Percentiles rank a stretch among this genome's conserved stretches.
Conservation (phyloP, 2,329 filamentous ascomycete species). For the Exophiala sp. region DNA sequence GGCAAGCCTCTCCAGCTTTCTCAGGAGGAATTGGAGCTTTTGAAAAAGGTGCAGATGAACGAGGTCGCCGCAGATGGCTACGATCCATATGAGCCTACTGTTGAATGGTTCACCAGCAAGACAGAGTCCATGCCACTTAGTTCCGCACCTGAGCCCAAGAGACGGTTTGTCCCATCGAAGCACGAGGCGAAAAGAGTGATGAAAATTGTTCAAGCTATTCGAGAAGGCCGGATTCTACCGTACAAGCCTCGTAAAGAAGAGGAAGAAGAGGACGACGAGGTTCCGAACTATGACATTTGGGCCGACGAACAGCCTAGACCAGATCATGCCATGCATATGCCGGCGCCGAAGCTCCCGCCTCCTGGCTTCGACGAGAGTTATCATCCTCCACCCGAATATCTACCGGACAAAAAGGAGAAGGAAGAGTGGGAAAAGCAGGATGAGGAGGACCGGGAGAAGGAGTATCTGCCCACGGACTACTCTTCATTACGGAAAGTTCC, state of each 20-base stretch:
- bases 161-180: conserved; percentile 91
- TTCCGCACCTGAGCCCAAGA: conserved; percentile 89
- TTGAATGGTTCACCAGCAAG: conserved; percentile 89
- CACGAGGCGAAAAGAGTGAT: conserved; percentile 94
- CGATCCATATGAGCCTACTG: conserved; percentile 86
- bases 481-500: conserved; percentile 84
- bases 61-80: conserved; percentile 82
- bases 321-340: conserved; percentile 87
- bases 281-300: conserved; percentile 84
- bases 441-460: conserved; percentile 82
- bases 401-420: conserved; percentile 78
- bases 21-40: conserved; percentile 78
- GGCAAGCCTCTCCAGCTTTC: conserved; percentile 86
- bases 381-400: conserved; percentile 89
- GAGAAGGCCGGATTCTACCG: conserved; percentile 86
- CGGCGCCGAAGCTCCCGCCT: conserved; percentile 86
- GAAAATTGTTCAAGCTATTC: conserved; percentile 94
- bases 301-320: conserved; percentile 78
- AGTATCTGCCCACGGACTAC: conserved; percentile 78
- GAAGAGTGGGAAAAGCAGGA: conserved; percentile 79
- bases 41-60: conserved; percentile 82
- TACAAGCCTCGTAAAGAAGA: conserved; percentile 72
- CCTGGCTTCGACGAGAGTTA: conserved; percentile 95
- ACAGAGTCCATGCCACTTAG: conserved; percentile 92
- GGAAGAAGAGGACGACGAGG: conserved; percentile 65